Evolutionary conservation across 2,329 filamentous ascomycete species (phyloP).

Genomic region (Phyllosticta capitalensis): DNA sequence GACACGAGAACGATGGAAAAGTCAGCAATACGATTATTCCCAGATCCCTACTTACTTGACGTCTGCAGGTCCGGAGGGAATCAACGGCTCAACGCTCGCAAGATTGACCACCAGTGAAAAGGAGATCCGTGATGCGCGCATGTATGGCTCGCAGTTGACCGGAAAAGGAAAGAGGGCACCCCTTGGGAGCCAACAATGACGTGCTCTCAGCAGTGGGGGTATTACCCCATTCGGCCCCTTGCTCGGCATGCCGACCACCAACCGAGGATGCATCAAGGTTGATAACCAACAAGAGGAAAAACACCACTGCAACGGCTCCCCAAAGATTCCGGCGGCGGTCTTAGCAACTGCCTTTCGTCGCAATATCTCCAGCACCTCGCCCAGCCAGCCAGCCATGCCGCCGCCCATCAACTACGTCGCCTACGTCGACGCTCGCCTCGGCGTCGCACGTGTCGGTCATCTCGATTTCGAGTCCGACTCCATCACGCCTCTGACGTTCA

Average conservation of each 20-base stretch:
- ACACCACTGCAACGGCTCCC: not conserved
- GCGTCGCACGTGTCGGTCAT: conserved; percentile 31
- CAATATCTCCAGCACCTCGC: not conserved
- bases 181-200: not conserved
- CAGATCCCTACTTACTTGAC: too few relatives aligned
- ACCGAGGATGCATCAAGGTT: not conserved
- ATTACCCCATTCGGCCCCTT: not conserved
- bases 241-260: not conserved
- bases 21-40: too few relatives aligned
- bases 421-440: not conserved
- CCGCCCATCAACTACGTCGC: not conserved
- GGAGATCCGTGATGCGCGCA: not conserved
- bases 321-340: not conserved
- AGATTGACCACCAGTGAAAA: too few relatives aligned
- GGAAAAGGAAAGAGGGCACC: not conserved
- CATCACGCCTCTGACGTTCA: conserved; percentile 37
- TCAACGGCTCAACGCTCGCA: too few relatives aligned
- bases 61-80: too few relatives aligned
- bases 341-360: not conserved
- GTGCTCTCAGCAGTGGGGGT: not conserved
- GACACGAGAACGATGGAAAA: too few relatives aligned
- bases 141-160: not conserved
- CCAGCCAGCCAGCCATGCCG: not conserved
- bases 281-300: not conserved
- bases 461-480: conserved; percentile 27